Evolutionary conservation across 2,329 filamentous ascomycete genomes (phyloP), one percentile per base, ranked within the genome.

Genomic region (Penicillium griseofulvum): DNA sequence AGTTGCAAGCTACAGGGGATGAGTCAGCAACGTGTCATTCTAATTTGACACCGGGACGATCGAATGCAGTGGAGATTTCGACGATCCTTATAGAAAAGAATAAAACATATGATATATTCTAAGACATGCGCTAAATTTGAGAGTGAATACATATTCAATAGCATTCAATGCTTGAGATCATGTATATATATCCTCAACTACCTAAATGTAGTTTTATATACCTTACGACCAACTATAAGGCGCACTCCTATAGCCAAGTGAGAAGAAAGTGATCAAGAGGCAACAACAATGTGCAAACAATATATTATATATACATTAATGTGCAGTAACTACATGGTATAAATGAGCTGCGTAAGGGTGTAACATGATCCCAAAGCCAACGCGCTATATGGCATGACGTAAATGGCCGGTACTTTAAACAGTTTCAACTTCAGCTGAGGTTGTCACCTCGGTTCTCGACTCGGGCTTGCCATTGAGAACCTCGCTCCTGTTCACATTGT

Each of bases 11-110:
- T 36, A 28, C 24, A 29, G 11, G 17, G 22, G 55, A 33, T 58
- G 56, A 56, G 16, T 58, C 31, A 58, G 48, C 56, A 39, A 4
- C 26, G 54, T 54, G 34, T 41, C 54, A 56, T 56, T 45, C 12
- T 7, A 11, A 5, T 5, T 24, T 22, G 28, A 31, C 7, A 12
- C 3, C 6, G n/a, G 36, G n/a, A 22, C 38, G 31, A 48, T 49
- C 44, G 37, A 42, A 49, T 22, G 51, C 6, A 29, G 43, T 53
- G 43, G 51, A 48, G 37, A 36, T 28, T 34, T 33, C 4, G 36
- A 26, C 24, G 22, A 49, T 43, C 44, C 16, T 34, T n/a, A n/a
- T 19, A 6, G 5, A 12, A 11, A 14, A 14, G 11, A 29, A 17
- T 45, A 16, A 7, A n/a, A n/a, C n/a, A 10, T 45, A n/a, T 8